These are phyloP conservation scores for Phoenix roebelenii DNA, from an alignment of 176 grass and related monocot species.

Conservation along the genomic window DNA sequence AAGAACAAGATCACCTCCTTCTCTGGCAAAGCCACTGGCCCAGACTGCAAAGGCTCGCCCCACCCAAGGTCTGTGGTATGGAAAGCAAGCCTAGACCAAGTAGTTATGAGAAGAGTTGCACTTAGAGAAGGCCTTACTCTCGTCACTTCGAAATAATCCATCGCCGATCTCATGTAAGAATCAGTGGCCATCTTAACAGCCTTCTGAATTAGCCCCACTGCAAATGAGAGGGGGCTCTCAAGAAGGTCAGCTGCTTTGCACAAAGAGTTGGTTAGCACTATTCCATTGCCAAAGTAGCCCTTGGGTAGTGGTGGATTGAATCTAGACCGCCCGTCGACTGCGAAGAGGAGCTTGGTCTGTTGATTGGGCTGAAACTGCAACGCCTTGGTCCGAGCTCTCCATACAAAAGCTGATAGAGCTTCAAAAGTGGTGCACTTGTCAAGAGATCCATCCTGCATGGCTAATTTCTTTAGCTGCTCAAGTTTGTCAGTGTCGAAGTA, in stretches of 20 bases:
- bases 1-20: constrained; percentile 78
- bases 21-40: constrained; percentile 59
- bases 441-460: constrained; percentile 14
- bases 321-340: constrained; percentile 50
- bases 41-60: constrained; percentile 45
- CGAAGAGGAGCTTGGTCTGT: constrained; percentile 62
- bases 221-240: constrained; percentile 9
- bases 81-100: constrained; percentile 72
- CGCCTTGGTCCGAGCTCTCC: constrained; percentile 50
- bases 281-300: constrained; percentile 69
- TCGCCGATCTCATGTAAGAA: constrained; percentile 54
- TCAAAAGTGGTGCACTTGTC: constrained; percentile 48
- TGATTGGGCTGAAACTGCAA: constrained; percentile 18
- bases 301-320: constrained; percentile 44
- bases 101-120: constrained; percentile 61
- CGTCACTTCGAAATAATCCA: constrained; percentile 72
- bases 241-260: constrained; percentile 46
- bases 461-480: constrained; percentile 31
- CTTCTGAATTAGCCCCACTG: constrained; percentile 35
- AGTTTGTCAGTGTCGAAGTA: constrained; percentile 39
- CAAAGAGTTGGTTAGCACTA: constrained; percentile 52
- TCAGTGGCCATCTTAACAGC: constrained; percentile 37
- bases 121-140: constrained; percentile 51
- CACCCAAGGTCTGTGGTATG: constrained; percentile 59
- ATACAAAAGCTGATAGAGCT: constrained; percentile 51